Evolutionary conservation across 805 yeast genomes (phyloP).

Genomic region (Cyberlindnera euphorbiae): DNA sequence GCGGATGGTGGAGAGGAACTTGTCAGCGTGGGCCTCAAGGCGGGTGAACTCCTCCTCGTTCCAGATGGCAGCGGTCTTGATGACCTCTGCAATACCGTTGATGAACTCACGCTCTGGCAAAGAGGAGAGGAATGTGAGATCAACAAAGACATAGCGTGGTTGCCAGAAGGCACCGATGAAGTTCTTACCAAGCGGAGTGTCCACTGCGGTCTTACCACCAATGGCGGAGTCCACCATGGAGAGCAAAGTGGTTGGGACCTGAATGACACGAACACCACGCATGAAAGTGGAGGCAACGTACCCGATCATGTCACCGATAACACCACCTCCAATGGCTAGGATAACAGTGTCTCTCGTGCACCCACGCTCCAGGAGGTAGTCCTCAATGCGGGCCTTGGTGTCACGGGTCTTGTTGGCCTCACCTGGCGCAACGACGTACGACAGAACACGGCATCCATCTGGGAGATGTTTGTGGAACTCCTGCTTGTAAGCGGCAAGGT

Average conservation of each 20-base stretch:
- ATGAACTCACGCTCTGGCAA: constrained; percentile 91
- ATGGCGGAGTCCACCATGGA: constrained; percentile 98
- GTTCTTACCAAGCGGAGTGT: constrained; percentile 93
- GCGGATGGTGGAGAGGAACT: constrained; percentile 64
- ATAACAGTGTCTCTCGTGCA: constrained; percentile 96
- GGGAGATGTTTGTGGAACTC: constrained; percentile 44
- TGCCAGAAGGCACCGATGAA: constrained; percentile 98
- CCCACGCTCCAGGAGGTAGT: constrained; percentile 71
- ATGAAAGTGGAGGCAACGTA: constrained; percentile 98
- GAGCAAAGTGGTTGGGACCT: constrained; percentile 87
- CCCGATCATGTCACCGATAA: constrained; percentile 98
- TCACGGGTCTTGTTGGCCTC: constrained; percentile 84
- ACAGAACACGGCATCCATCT: constrained; percentile 56
- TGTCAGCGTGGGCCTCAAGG: constrained; percentile 69
- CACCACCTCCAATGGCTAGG: constrained; percentile 96
- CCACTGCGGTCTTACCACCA: constrained; percentile 98
- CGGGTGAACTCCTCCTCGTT: constrained; percentile 82
- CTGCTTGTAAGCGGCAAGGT: constrained; percentile 42
- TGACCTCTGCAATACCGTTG: constrained; percentile 97
- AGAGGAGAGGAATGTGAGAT: constrained; percentile 79
- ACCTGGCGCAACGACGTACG: constrained; percentile 83
- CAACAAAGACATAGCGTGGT: constrained; percentile 83
- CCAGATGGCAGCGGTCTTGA: constrained; percentile 98
- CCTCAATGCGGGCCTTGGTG: constrained; percentile 92
- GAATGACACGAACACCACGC: constrained; percentile 95